These are phyloP conservation scores for Fraxinus baroniana DNA, from an alignment of 305 asterid genomes.

Conservation along the genomic window DNA sequence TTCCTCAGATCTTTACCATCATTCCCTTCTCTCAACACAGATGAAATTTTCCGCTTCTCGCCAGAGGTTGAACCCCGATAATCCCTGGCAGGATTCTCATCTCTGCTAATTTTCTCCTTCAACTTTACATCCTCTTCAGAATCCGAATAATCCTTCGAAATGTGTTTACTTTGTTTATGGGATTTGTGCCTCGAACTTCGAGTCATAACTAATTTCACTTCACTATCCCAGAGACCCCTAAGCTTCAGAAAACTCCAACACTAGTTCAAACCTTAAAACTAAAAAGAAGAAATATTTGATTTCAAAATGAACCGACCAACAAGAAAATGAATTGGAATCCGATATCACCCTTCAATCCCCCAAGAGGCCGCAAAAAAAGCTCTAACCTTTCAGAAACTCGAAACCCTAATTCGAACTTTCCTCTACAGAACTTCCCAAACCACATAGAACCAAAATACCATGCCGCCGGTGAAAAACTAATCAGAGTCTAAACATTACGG, in stretches of 20 bases:
- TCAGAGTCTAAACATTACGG: conserved; percentile 20
- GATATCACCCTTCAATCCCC: neutral
- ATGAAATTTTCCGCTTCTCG: conserved; percentile 77
- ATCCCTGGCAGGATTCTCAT: conserved; percentile 47
- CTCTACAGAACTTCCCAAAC: conserved; percentile 23
- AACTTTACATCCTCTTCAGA: conserved; percentile 72
- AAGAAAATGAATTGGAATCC: neutral
- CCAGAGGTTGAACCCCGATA: conserved; percentile 68
- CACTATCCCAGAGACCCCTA: conserved; percentile 7
- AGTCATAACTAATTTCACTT: conserved; percentile 56
- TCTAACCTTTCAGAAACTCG: conserved; percentile 25
- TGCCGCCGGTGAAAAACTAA: conserved; percentile 21
- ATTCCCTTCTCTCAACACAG: conserved; percentile 55
- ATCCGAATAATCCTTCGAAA: conserved; percentile 82
- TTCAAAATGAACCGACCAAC: neutral
- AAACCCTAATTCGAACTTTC: conserved; percentile 53
- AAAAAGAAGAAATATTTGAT: conserved; percentile 13
- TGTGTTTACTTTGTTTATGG: conserved; percentile 83
- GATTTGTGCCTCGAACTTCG: conserved; percentile 88
- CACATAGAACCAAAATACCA: conserved; percentile 21
- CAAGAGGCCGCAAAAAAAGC: conserved; percentile 16
- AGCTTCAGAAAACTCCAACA: conserved; percentile 25
- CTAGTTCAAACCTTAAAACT: conserved; percentile 24
- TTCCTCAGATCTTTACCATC: conserved; percentile 65
- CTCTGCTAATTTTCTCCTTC: conserved; percentile 58